Percentiles rank a stretch among this genome's conserved stretches.
These are phyloP conservation scores for Mycena polygramma DNA, from an alignment of 768 basidiomycete species.

Conservation along the genomic window DNA sequence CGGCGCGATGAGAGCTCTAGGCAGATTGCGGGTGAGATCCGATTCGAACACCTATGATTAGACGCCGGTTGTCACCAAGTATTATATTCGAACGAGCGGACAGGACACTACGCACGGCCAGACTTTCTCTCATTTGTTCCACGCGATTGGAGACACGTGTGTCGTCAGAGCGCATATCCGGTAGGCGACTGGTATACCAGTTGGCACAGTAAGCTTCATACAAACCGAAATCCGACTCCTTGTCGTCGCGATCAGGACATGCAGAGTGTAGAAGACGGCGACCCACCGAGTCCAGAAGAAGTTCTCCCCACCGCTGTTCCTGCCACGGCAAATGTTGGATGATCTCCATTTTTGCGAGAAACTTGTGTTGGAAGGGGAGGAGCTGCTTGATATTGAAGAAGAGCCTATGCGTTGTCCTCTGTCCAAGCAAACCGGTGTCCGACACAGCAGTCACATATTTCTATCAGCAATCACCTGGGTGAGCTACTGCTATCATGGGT, in stretches of 20 bases:
- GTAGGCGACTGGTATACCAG: constrained; percentile 51
- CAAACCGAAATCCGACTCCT: constrained; percentile 55
- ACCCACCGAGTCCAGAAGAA: constrained; percentile 61
- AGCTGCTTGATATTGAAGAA: constrained; percentile 94
- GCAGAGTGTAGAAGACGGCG: no score
- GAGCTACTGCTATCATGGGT: constrained; percentile 48
- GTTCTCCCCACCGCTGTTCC: constrained; percentile 86
- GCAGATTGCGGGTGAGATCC: no score
- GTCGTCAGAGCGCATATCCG: background rate
- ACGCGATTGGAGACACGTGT: constrained; percentile 18
- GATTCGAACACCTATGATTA: no score
- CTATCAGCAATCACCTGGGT: background rate
- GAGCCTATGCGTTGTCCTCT: constrained; percentile 59
- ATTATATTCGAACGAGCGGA: no score
- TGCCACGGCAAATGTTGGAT: constrained; percentile 85
- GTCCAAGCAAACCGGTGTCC: background rate
- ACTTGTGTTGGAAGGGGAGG: constrained; percentile 93
- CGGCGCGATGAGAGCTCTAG: background rate
- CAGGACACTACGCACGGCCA: no score
- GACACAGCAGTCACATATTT: background rate
- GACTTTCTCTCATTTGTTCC: constrained; percentile 73
- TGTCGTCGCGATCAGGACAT: no score
- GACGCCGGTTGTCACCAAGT: no score
- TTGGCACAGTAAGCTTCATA: constrained; percentile 98
- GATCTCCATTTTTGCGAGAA: constrained; percentile 88